Base-by-base conservation (phyloP, 768 basidiomycete genomes). In the Agrocybe pediades region DNA sequence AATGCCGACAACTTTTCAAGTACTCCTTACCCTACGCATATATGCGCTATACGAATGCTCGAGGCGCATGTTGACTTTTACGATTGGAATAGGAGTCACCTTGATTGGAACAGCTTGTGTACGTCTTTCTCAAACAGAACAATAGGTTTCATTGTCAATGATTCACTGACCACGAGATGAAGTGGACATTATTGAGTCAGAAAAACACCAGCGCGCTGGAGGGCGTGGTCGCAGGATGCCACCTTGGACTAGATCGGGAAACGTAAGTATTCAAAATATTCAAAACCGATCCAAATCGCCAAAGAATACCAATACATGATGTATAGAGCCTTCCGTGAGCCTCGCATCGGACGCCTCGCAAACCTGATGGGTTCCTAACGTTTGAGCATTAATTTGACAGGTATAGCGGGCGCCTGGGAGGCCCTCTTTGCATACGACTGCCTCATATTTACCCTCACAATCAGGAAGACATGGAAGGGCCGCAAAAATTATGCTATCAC, bases 341-440 rank as follows among this genome's bases (percentile, higher is more conserved):
- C n/a, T n/a, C n/a, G n/a, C n/a, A n/a, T n/a, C n/a, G n/a, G n/a
- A n/a, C n/a, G n/a, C n/a, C n/a, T n/a, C n/a, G n/a, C n/a, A n/a
- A n/a, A n/a, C n/a, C n/a, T n/a, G n/a, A n/a, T n/a, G n/a, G n/a
- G n/a, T n/a, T n/a, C n/a, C n/a, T n/a, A n/a, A n/a, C n/a, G n/a
- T n/a, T n/a, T n/a, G 8, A 3, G 41, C 13, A 27, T n/a, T 29
- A 9, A 4, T 43, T 36, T n/a, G n/a, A n/a, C 24, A 75, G 74
- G 64, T 21, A 48, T 74, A 27, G 73, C 73, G 5, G 60, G 55
- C 5, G 68, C 78, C 17, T 84, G 82, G 81, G 80, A 82, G 57
- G 76, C 78, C 1, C 70, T 82, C 4, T 77, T 81, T 51, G 57
- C 73, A 1, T 82, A 76, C 54, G 83, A 85, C 59, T 50, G 69